phyloP scores from a whole-genome alignment of 805 yeast genomes.

The Starmerella apis region DNA sequence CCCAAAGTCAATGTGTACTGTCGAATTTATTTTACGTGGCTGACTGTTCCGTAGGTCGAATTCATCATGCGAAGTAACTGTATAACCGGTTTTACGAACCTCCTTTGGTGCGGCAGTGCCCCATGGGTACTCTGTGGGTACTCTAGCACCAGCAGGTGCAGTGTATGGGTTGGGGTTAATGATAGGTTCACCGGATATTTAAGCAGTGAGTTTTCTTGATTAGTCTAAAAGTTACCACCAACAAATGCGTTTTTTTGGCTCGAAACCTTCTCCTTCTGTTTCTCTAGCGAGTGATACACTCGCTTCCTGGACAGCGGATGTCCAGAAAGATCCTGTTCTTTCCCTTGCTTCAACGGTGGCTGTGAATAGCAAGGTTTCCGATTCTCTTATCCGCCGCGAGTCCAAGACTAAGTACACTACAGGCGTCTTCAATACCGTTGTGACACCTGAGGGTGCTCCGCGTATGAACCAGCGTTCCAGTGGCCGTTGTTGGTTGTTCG shows the following conservation, averaged over 20 bases:
- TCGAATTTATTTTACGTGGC: no score
- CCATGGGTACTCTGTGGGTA: not conserved
- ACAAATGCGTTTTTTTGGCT: slow-evolving; percentile 18
- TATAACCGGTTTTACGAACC: no score
- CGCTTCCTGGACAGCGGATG: slow-evolving; percentile 25
- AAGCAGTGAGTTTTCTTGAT: not conserved
- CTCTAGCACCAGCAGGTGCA: not conserved
- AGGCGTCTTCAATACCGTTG: slow-evolving; percentile 37
- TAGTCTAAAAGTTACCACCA: not conserved
- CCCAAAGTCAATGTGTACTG: no score
- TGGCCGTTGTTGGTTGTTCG: slow-evolving; percentile 87
- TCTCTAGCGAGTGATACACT: slow-evolving; percentile 21
- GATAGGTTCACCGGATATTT: not conserved
- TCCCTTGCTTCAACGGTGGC: slow-evolving; percentile 30
- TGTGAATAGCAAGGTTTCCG: slow-evolving; percentile 26
- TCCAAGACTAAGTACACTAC: slow-evolving; percentile 21
- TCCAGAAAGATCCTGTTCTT: slow-evolving; percentile 26
- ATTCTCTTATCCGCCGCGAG: slow-evolving; percentile 28
- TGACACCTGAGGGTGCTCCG: slow-evolving; percentile 48
- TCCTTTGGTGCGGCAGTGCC: not conserved
- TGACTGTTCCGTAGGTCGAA: no score
- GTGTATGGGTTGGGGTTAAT: not conserved
- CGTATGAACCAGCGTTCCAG: slow-evolving; percentile 62
- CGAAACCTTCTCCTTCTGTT: slow-evolving; percentile 10
- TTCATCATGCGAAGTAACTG: no score